Evolutionary conservation across 208 protist species (phyloP), one percentile per base, ranked within the genome.

Genomic region (Crithidia sp.): DNA sequence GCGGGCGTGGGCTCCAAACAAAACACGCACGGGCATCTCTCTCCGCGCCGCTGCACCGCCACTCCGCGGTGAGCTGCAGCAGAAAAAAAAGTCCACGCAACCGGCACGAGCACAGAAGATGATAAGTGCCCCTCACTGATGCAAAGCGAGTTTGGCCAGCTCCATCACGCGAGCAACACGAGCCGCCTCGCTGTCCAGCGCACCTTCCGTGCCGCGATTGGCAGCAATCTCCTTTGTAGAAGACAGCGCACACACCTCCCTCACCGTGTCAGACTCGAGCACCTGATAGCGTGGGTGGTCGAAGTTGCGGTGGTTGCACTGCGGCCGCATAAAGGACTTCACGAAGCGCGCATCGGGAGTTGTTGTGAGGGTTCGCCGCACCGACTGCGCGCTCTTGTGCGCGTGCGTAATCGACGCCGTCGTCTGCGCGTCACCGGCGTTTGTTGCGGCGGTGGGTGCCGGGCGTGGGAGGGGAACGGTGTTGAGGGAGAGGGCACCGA

Each of bases 241-340:
- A 2, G 52, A 40, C 40, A 68, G 40, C 64, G 49, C 52, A 59
- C 39, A 59, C 40, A 49, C 59, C 64, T 58, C 70, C 50, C 59
- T 54, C 41, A 17, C 54, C 17, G 49, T 41, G 56, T 83, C 72
- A 0, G 64, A 54, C 56, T 59, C 41, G 16, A 74, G 40, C 19
- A 76, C 13, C 19, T 70, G 65, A 53, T 76, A 83, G 36, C 55
- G 65, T 5, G 76, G 59, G 7, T 17, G n/a, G 13, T 89, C 84
- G 67, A 89, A 89, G 37, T 73, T 76, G 55, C 74, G 74, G 74
- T 76, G 74, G 54, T 82, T 84, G 68, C 61, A 86, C 54, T 55
- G 65, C 13, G 89, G 89, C 40, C 61, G 72, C 89, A 94, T 94
- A 59, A 74, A 79, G 1, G 86, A 91, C 61, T 67, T 75, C 10